phyloP scores from a whole-genome alignment of 1,284 basidiomycete species.

The Austropuccinia psidii region DNA sequence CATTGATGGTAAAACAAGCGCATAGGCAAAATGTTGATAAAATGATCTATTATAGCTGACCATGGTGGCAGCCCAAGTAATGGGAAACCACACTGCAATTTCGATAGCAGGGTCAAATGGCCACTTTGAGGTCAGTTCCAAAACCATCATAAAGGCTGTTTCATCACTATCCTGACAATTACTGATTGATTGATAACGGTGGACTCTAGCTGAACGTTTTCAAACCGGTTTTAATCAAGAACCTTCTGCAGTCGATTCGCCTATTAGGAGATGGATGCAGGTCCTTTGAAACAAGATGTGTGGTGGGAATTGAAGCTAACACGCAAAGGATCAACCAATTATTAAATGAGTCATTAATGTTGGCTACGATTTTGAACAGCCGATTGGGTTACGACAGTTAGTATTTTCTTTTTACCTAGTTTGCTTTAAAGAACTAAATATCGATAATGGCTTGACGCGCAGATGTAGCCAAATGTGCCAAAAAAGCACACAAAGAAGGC shows the following conservation, averaged over 20 bases:
- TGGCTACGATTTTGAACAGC: constrained; percentile 88
- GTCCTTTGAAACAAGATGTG: constrained; percentile 93
- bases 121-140: constrained; percentile 74
- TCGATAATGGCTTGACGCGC: constrained; percentile 7
- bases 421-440: not conserved
- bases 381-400: constrained; percentile 88
- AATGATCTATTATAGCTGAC: constrained; percentile 54
- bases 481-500: constrained; percentile 98
- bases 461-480: constrained; percentile 97
- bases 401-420: constrained; percentile 48
- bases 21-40: too few relatives aligned
- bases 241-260: constrained; percentile 90
- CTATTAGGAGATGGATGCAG: constrained; percentile 84
- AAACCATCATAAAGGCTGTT: constrained; percentile 8
- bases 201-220: constrained; percentile 91
- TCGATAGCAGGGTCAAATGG: constrained; percentile 88
- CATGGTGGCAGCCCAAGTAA: constrained; percentile 98
- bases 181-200: too few relatives aligned
- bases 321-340: constrained; percentile 81
- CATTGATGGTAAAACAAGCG: not conserved
- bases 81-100: constrained; percentile 93
- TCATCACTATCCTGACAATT: not conserved
- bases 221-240: constrained; percentile 98
- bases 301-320: constrained; percentile 92
- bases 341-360: constrained; percentile 90